phyloP scores from a whole-genome alignment of 164 flowering plant species.

The Buxus sempervirens region DNA sequence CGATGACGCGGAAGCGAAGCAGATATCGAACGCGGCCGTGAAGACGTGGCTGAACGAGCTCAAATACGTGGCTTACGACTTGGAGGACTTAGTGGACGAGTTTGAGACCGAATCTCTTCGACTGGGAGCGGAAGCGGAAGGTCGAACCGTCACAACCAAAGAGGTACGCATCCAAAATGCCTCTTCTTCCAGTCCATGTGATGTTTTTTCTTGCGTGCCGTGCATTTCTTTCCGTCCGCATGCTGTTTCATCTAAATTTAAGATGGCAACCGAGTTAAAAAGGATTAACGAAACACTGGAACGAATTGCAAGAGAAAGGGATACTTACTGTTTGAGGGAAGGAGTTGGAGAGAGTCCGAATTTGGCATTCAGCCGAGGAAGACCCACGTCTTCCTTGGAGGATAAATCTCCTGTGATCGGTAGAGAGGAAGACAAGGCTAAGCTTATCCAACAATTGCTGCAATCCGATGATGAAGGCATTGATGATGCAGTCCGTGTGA shows the following conservation, averaged over 20 bases:
- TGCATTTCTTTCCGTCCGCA: too few species aligned
- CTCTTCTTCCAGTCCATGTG: too few species aligned
- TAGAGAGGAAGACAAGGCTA: neutral
- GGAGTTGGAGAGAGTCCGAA: too few species aligned
- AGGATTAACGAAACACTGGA: too few species aligned
- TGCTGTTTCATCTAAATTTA: too few species aligned
- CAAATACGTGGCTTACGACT: conserved; percentile 13
- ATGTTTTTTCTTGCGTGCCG: too few species aligned
- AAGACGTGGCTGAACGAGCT: conserved; percentile 7
- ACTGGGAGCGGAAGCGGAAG: neutral
- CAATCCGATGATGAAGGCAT: neutral
- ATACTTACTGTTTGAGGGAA: too few species aligned
- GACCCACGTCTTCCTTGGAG: neutral
- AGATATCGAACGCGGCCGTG: neutral
- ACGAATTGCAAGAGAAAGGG: too few species aligned
- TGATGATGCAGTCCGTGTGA: neutral
- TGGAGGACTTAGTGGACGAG: conserved; percentile 3
- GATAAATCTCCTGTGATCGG: neutral
- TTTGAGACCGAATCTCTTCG: neutral
- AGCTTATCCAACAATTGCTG: too few species aligned
- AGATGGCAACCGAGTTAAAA: too few species aligned
- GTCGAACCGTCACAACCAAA: too few species aligned
- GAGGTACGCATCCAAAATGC: too few species aligned
- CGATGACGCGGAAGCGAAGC: conserved; percentile 14
- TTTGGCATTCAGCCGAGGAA: neutral